Conservation (phyloP, 139 green algal species). For the Coelastrella sp. region DNA sequence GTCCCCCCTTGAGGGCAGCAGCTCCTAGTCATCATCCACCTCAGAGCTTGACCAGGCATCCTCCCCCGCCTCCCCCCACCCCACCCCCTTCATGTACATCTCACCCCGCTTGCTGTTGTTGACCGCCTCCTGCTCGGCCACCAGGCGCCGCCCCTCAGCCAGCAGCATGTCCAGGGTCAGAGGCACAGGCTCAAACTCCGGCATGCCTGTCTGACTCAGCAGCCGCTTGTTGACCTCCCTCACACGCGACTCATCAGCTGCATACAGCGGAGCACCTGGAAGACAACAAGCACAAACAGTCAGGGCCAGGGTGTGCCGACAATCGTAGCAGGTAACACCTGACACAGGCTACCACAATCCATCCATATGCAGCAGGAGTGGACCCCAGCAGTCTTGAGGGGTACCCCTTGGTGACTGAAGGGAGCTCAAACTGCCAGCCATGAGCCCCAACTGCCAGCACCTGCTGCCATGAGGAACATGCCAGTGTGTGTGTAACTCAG, state of each 20-base stretch:
- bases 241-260: constrained; percentile 57
- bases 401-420: too few species aligned
- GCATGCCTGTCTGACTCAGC: constrained; percentile 56
- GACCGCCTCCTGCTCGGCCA: constrained; percentile 64
- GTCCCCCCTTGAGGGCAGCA: not conserved
- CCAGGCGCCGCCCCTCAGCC: constrained; percentile 64
- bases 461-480: not conserved
- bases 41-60: constrained; percentile 8
- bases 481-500: not conserved
- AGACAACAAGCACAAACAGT: not conserved
- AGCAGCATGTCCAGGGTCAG: constrained; percentile 69
- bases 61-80: constrained; percentile 25
- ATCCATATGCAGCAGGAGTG: too few species aligned
- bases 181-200: constrained; percentile 70
- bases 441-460: not conserved
- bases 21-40: not conserved
- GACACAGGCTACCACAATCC: too few species aligned
- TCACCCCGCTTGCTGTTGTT: constrained; percentile 65
- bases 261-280: constrained; percentile 49
- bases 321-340: too few species aligned
- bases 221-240: constrained; percentile 53
- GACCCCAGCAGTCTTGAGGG: too few species aligned
- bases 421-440: too few species aligned
- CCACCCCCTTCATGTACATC: constrained; percentile 70
- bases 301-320: not conserved